Conservation (phyloP, 305 asterid species). For the Fraxinus xanthoxyloides region DNA sequence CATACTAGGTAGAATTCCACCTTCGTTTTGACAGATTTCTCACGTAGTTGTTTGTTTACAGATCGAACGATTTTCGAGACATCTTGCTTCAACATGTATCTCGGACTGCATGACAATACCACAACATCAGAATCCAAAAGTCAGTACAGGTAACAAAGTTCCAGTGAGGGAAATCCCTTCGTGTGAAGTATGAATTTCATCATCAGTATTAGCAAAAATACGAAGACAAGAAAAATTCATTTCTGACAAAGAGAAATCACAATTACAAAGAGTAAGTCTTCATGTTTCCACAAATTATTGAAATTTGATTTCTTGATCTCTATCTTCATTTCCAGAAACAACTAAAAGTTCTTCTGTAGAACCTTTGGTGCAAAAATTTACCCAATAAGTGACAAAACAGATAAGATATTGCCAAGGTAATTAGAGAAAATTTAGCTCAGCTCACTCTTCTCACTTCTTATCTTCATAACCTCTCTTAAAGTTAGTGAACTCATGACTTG, state of each 20-base stretch:
- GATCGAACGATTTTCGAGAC: constrained; percentile 95
- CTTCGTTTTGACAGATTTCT: constrained; percentile 96
- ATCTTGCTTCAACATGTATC: constrained; percentile 90
- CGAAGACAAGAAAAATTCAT: neutral
- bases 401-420: neutral
- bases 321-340: neutral
- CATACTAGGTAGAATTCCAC: constrained; percentile 33
- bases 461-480: neutral
- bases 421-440: neutral
- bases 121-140: constrained; percentile 16
- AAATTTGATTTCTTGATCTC: neutral
- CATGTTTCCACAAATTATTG: neutral
- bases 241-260: neutral
- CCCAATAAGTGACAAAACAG: neutral
- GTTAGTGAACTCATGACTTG: neutral
- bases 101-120: constrained; percentile 60
- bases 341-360: neutral
- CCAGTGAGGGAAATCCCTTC: constrained; percentile 13
- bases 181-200: neutral
- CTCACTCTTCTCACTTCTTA: neutral
- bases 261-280: neutral
- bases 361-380: neutral
- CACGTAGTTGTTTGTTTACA: constrained; percentile 86
- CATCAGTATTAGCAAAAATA: neutral
- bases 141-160: neutral